Evolutionary conservation across 2,329 filamentous ascomycete genomes (phyloP).

Genomic region (Fusarium brachygibbosum): DNA sequence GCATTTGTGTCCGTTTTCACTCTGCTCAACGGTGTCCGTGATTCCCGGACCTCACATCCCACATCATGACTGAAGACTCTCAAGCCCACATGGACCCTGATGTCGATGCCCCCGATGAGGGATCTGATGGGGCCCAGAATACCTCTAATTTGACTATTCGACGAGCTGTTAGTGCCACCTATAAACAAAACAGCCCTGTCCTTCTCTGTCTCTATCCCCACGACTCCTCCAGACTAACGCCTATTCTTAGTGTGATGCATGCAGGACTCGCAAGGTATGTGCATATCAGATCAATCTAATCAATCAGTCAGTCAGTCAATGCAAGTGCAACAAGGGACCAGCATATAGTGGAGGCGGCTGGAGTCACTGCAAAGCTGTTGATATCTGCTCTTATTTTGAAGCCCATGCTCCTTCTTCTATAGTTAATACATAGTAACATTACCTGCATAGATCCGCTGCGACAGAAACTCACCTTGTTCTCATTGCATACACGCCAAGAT

Average conservation of each 20-base stretch:
- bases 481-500: constrained; percentile 56
- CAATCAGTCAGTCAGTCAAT: constrained; percentile 1
- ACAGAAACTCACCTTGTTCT: constrained; percentile 55
- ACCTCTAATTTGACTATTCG: constrained; percentile 39
- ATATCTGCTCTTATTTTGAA: neutral
- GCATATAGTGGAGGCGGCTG: constrained; percentile 2
- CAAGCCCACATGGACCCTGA: constrained; percentile 32
- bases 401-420: neutral
- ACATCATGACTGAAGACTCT: constrained; percentile 35
- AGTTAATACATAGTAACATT: constrained; percentile 24
- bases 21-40: constrained; percentile 13
- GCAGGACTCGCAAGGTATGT: constrained; percentile 53
- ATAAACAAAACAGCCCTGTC: constrained; percentile 4
- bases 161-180: constrained; percentile 45
- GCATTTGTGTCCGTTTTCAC: neutral
- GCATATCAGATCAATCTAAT: constrained; percentile 36
- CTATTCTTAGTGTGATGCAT: constrained; percentile 52
- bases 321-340: neutral
- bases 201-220: neutral
- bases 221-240: constrained; percentile 27
- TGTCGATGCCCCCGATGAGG: constrained; percentile 42
- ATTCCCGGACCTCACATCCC: constrained; percentile 13
- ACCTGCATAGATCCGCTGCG: constrained; percentile 53
- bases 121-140: constrained; percentile 43
- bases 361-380: constrained; percentile 1